Conservation (phyloP, 257 asterid species). For the Petunia axillaris region DNA sequence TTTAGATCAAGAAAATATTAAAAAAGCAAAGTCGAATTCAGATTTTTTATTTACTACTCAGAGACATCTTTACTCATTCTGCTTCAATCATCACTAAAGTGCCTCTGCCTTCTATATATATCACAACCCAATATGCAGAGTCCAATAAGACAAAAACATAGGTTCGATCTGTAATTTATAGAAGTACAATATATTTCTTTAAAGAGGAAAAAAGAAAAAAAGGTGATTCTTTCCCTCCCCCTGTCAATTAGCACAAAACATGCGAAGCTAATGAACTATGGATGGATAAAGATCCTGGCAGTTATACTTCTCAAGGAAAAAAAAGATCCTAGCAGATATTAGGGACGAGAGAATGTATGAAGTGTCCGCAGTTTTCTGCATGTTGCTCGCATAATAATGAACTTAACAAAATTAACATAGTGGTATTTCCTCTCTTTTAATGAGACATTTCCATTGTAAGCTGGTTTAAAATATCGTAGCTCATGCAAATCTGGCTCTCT, state of each 20-base stretch:
- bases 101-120: constrained; percentile 4
- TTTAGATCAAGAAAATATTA: not conserved
- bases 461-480: not conserved
- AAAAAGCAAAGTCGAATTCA: not conserved
- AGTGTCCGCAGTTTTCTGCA: no score
- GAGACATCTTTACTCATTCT: not conserved
- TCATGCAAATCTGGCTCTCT: not conserved
- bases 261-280: not conserved
- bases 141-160: not conserved
- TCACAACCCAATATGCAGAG: not conserved
- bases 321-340: not conserved
- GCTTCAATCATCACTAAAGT: not conserved
- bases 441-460: not conserved
- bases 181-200: not conserved
- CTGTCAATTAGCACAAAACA: not conserved
- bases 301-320: not conserved
- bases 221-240: not conserved
- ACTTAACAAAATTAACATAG: no score
- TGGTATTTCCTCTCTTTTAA: no score
- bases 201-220: not conserved
- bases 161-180: not conserved
- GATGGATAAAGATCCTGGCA: not conserved
- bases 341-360: no score
- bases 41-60: not conserved
- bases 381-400: no score